phyloP scores from a whole-genome alignment of 2,329 filamentous ascomycete genomes.

The Aureobasidium sp. region DNA sequence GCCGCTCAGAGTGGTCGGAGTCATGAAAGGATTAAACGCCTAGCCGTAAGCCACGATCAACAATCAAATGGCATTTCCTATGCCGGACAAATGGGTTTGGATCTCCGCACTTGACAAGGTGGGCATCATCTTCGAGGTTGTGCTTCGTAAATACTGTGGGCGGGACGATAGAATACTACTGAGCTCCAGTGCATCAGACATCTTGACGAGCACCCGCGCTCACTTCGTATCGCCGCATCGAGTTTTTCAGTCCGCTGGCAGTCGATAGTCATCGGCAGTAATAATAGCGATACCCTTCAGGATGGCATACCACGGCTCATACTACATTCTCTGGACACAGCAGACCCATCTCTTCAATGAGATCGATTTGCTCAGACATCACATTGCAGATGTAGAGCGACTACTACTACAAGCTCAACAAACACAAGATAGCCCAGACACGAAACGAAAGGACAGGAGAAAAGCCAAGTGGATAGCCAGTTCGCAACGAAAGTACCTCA shows the following conservation, averaged over 20 bases:
- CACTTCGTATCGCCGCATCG: not conserved
- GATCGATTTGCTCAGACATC: not conserved
- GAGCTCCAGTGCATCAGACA: not conserved
- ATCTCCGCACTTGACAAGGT: not conserved
- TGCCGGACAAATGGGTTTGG: not conserved
- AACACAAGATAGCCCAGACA: not conserved
- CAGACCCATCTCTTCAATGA: slow-evolving; percentile 8
- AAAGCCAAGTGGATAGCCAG: slow-evolving; percentile 8
- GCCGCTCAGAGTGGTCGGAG: not conserved
- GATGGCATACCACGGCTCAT: slow-evolving; percentile 5
- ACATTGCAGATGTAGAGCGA: not conserved
- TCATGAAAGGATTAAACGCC: not conserved
- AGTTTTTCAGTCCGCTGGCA: not conserved
- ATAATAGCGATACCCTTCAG: not conserved
- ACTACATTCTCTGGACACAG: not conserved
- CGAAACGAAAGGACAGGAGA: not conserved
- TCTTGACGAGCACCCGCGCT: not conserved
- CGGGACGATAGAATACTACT: too few relatives aligned
- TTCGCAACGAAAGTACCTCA: not conserved
- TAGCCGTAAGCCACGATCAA: not conserved
- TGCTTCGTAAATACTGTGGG: not conserved
- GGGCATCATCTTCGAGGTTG: not conserved
- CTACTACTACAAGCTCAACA: not conserved
- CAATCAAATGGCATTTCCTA: slow-evolving; percentile 1
- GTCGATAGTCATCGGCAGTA: not conserved